These are phyloP conservation scores for Lachnellula subtilissima DNA, from an alignment of 2,329 filamentous ascomycete species.

Conservation along the genomic window DNA sequence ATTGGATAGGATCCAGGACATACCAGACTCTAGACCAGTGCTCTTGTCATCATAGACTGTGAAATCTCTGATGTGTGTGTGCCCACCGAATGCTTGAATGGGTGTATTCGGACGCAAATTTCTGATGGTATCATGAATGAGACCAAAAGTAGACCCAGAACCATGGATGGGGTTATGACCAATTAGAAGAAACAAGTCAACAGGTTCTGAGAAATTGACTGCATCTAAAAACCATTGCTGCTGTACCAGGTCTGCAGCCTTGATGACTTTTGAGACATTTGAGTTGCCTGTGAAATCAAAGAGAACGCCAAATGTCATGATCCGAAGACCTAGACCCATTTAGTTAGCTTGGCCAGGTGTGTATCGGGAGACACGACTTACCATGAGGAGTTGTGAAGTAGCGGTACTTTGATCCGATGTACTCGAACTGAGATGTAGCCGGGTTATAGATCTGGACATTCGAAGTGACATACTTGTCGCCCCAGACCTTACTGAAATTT, in stretches of 20 bases:
- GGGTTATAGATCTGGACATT: conserved; percentile 84
- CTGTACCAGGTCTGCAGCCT: conserved; percentile 71
- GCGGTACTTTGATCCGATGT: conserved; percentile 74
- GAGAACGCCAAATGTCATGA: conserved; percentile 65
- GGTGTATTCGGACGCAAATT: conserved; percentile 69
- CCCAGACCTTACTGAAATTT: conserved; percentile 75
- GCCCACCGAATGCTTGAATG: conserved; percentile 85
- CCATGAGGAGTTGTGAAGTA: conserved; percentile 87
- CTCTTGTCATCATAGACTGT: conserved; percentile 70
- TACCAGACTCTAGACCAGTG: conserved; percentile 74
- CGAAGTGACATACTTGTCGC: conserved; percentile 73
- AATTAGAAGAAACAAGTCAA: conserved; percentile 75
- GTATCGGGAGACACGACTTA: conserved; percentile 31
- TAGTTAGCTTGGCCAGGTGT: not conserved
- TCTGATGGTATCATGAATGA: conserved; percentile 73
- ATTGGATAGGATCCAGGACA: not conserved
- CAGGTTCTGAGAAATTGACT: conserved; percentile 68
- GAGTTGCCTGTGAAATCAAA: conserved; percentile 88
- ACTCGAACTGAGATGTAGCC: conserved; percentile 61
- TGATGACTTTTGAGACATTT: conserved; percentile 80
- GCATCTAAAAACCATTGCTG: conserved; percentile 77
- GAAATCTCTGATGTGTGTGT: conserved; percentile 82
- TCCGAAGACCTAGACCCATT: conserved; percentile 16
- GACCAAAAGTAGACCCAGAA: conserved; percentile 65
- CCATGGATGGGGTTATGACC: conserved; percentile 74